Base-by-base conservation (phyloP, 345 rosid genomes). In the Eutrema yunnanense region DNA sequence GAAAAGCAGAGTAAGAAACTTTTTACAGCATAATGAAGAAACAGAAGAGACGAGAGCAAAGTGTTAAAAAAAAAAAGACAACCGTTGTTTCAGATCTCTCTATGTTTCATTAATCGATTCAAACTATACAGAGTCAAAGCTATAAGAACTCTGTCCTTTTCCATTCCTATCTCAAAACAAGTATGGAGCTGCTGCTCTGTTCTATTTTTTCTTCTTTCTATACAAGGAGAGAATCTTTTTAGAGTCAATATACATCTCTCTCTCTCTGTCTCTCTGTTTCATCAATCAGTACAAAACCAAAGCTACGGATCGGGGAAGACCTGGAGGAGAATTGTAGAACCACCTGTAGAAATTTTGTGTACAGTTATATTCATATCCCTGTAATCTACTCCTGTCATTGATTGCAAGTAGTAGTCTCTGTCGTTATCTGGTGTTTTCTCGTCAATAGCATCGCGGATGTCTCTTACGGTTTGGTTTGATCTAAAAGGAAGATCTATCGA, bases 401-500 rank as follows among this genome's bases (percentile, higher is more conserved):
- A 36, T 37, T 2, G 34, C 56, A 69, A 57, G 9, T 2, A 19
- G 34, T 55, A 64, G 8, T 27, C 14, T 46, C 34, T 3, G 27
- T 6, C 9, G 37, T 13, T 10, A 26, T n/a, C 22, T 37, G 40
- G 33, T 54, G 9, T 43, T 55, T 0, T 10, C 56, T 12, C 64
- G 9, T 46, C 41, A 44, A 73, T 54, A 30, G 19, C 55, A 10
- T 36, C 14, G 50, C 9, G 65, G 41, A 73, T 73, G 50, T 73
- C 77, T 32, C 64, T 64, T 38, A 73, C 7, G 40, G 77, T 73
- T n/a, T 52, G 16, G 71, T 65, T 26, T 49, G 37, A 13, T 12
- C 48, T 37, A 22, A 71, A 14, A 59, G 67, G 19, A 41, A 62
- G 12, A 4, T 8, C 2, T 44, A 29, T 6, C 42, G 36, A 1